Conservation (phyloP, 768 basidiomycete genomes). For the Albatrellus ellisii region DNA sequence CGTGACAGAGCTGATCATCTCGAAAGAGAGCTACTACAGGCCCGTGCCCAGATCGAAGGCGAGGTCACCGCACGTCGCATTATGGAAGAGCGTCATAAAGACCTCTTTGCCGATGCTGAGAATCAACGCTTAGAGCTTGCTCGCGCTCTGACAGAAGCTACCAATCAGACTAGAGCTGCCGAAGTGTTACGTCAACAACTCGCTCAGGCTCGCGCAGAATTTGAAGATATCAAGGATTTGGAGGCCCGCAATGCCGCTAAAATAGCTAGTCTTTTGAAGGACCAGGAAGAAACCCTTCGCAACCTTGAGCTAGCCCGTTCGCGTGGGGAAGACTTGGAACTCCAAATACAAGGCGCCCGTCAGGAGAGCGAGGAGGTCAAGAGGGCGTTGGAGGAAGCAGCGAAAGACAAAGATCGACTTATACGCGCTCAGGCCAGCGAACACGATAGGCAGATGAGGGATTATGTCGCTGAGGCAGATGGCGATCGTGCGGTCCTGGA, state of each 20-base stretch:
- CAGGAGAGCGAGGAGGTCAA: slow-evolving; percentile 63
- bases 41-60: slow-evolving; percentile 47
- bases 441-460: slow-evolving; percentile 56
- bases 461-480: slow-evolving; percentile 87
- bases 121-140: slow-evolving; percentile 39
- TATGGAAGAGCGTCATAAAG: slow-evolving; percentile 49
- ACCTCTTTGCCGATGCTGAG: slow-evolving; percentile 42
- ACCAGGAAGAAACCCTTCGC: slow-evolving; percentile 58
- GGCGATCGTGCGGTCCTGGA: slow-evolving; percentile 89
- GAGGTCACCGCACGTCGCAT: slow-evolving; percentile 48
- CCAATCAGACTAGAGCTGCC: slow-evolving; percentile 46
- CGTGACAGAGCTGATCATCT: slow-evolving; percentile 39
- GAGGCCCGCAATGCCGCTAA: slow-evolving; percentile 54
- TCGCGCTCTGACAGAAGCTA: slow-evolving; percentile 51
- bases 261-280: slow-evolving; percentile 52
- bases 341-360: slow-evolving; percentile 57
- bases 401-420: slow-evolving; percentile 67
- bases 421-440: slow-evolving; percentile 60
- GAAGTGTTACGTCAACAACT: slow-evolving; percentile 54
- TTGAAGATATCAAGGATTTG: slow-evolving; percentile 53
- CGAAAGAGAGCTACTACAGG: slow-evolving; percentile 53
- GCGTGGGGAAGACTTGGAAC: slow-evolving; percentile 62
- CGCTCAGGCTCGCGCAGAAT: slow-evolving; percentile 42
- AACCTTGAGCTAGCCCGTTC: slow-evolving; percentile 65
- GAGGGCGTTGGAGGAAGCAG: slow-evolving; percentile 51